Evolutionary conservation across 2,329 filamentous ascomycete species (phyloP), one percentile per base, ranked within the genome.

Genomic region (Dothideomycetes sp.): DNA sequence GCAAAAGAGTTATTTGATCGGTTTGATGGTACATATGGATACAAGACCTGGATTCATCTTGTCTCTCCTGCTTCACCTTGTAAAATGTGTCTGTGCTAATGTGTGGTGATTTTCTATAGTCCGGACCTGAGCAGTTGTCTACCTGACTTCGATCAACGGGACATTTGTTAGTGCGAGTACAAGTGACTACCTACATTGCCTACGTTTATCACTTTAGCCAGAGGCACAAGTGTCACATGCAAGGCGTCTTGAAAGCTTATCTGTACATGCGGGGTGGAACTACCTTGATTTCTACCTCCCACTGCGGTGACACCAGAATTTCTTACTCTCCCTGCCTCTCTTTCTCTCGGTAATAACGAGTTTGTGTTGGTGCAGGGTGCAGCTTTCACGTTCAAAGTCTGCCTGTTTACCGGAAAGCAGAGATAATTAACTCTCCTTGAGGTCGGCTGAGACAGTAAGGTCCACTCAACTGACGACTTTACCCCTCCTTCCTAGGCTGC

Each of bases 401-500:
- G n/a, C n/a, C n/a, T n/a, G n/a, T n/a, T n/a, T 33, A 19, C 4
- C n/a, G 12, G n/a, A 25, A 5, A 40, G 22, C 29, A 40, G 22
- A 40, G 33, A 19, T 10, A 33, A 33, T 29, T 40, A 28, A 40
- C 27, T 9, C 34, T 10, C 24, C 25, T 39, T 28, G n/a, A n/a
- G n/a, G n/a, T 39, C 23, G 35, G 27, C 28, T 39, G 20, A 39
- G 27, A 39, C 35, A 39, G 31, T 5, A 18, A 20, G 30, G 27
- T 22, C 29, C 37, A 40, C 37, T 17, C 22, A 23, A 40, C 33
- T 33, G 27, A 12, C n/a, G 29, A 25, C 20, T 16, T n/a, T 18
- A 40, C 37, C 37, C 36, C 37, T 40, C 37, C 37, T 40, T 16
- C 20, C n/a, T n/a, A 40, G 37, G 37, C 37, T 40, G 37, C 37